Conservation (phyloP, 371 early-diverging fungal genomes). For the Furculomyces boomerangus region DNA sequence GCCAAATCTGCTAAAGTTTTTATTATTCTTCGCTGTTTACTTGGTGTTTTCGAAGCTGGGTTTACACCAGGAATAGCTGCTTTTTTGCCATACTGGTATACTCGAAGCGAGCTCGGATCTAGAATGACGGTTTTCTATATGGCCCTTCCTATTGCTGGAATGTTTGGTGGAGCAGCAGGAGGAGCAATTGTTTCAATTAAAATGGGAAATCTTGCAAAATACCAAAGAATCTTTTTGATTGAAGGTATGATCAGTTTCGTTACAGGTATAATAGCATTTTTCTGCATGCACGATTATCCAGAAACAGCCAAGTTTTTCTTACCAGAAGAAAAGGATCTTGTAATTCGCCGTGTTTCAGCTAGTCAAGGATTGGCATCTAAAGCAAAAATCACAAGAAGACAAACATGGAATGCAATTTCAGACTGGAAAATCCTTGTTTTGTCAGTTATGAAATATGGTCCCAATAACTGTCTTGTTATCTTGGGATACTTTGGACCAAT, state of each 20-base stretch:
- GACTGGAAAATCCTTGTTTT: constrained; percentile 4
- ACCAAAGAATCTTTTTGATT: constrained; percentile 15
- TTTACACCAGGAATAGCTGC: constrained; percentile 54
- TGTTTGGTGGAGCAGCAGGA: constrained; percentile 17
- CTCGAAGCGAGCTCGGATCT: constrained; percentile 37
- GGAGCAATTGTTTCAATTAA: constrained; percentile 5
- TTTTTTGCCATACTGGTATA: constrained; percentile 56
- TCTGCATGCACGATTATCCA: constrained; percentile 16
- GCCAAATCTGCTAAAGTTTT: constrained; percentile 7
- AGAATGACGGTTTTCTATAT: constrained; percentile 30
- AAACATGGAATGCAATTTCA: constrained; percentile 11
- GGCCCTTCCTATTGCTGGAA: constrained; percentile 18
- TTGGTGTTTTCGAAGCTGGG: constrained; percentile 50
- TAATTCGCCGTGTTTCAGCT: constrained; percentile 11
- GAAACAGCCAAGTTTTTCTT: constrained; percentile 14
- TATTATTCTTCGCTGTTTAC: constrained; percentile 32
- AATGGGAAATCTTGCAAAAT: not conserved
- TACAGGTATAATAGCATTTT: constrained; percentile 7
- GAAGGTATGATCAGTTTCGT: constrained; percentile 8
- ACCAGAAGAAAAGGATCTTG: constrained; percentile 10
- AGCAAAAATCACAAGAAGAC: constrained; percentile 10
- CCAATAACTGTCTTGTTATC: not conserved
- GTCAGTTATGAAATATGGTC: not conserved
- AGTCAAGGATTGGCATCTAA: constrained; percentile 16
- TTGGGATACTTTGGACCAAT: constrained; percentile 4